Evolutionary conservation across 805 yeast species (phyloP), one percentile per base, ranked within the genome.

Genomic region (Kluyveromyces aestuarii): DNA sequence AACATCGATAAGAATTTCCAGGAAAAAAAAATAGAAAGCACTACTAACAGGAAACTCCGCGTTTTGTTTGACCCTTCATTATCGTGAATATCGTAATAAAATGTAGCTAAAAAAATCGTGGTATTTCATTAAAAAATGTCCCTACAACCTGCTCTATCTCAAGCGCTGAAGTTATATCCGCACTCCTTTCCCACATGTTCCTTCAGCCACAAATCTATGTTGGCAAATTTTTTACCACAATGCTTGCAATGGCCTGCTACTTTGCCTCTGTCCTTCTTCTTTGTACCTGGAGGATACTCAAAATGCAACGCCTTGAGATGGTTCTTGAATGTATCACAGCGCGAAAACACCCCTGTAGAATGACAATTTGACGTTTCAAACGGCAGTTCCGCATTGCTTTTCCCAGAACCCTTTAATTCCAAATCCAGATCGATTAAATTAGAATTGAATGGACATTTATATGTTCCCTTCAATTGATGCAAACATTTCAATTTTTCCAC

Each of bases 301-400:
- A 89, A 89, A 62, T 89, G 97, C 52, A 89, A 75, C 1, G 96
- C 95, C 63, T 86, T 87, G 52, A 89, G 72, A 67, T 89, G 97
- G 67, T 89, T 89, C 61, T 89, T 89, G 69, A 80, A 89, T 5
- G 97, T 89, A 62, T 89, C 97, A 63, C 96, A 85, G 45, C 97
- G 74, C 11, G 89, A 81, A 59, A 89, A 89, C 30, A 85, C 81
- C 6, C 97, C 97, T 8, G 87, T 79, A 48, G 79, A 77, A 62
- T 89, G 97, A 62, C 96, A 88, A 44, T 56, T 56, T 8, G 61
- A 57, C 1, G 68, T 60, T 39, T 60, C 67, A 46, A 62, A 64
- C 36, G 42, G 30, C 39, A 47, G 40, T 43, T 48, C 27, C 55
- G 45, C 33, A 56, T 54, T 40, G 48, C 52, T 25, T 41, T 60